Percentiles rank a stretch among this genome's conserved stretches.
Evolutionary conservation across 805 yeast genomes (phyloP).

Genomic region (Lipomyces sp.): DNA sequence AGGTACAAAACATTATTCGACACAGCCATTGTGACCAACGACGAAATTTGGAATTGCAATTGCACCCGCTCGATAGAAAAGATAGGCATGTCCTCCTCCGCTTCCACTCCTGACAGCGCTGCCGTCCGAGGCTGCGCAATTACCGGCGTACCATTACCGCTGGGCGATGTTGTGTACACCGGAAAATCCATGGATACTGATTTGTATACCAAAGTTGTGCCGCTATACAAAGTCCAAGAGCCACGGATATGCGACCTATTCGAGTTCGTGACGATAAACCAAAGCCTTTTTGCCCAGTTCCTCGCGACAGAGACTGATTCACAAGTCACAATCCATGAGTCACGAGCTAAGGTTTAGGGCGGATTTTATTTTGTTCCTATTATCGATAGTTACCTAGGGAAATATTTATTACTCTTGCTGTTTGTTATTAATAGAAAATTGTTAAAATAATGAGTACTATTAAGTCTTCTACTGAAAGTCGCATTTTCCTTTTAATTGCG

Average conservation of each 20-base stretch:
- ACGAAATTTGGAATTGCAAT: slow-evolving; percentile 54
- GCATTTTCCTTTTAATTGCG: no score
- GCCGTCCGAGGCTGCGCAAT: slow-evolving; percentile 14
- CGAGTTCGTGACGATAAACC: background rate
- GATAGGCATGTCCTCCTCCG: slow-evolving; percentile 34
- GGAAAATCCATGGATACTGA: slow-evolving; percentile 3
- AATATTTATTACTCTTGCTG: no score
- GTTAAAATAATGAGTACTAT: no score
- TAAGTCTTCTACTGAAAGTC: no score
- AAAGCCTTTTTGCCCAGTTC: no score
- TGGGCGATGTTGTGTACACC: background rate
- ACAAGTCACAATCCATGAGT: no score
- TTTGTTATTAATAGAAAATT: no score
- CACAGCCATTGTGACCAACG: slow-evolving; percentile 59
- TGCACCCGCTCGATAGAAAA: slow-evolving; percentile 53
- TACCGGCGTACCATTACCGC: background rate
- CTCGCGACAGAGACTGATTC: no score
- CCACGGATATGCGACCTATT: background rate
- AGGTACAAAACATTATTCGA: slow-evolving; percentile 60
- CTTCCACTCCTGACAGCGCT: slow-evolving; percentile 23
- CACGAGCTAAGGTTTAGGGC: no score
- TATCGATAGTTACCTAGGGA: no score
- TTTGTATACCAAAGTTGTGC: background rate
- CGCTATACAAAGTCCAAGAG: background rate
- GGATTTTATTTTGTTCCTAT: no score